Conservation (phyloP, 78 protist species). For the Dictyostelium citrinum region DNA sequence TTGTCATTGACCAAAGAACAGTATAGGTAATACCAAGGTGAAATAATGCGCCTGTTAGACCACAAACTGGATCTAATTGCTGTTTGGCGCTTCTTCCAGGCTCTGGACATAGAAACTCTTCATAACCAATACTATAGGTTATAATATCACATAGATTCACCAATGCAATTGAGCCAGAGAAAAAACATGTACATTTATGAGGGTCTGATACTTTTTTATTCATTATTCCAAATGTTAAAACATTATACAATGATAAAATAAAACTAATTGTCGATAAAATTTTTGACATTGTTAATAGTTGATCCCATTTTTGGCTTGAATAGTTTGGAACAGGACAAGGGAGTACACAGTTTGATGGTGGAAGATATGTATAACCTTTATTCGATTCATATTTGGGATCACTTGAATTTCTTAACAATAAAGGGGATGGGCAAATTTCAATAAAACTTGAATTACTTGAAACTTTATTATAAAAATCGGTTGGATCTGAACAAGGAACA, state of each 20-base stretch:
- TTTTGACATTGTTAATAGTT: slow-evolving; percentile 11
- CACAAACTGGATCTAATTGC: not conserved
- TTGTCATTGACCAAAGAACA: slow-evolving; percentile 47
- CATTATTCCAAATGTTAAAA: slow-evolving; percentile 18
- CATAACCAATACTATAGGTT: not conserved
- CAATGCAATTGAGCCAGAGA: not conserved
- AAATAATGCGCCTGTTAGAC: slow-evolving; percentile 18
- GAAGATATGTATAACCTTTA: not conserved
- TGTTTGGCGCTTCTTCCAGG: slow-evolving; percentile 13
- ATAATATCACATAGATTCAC: slow-evolving; percentile 33
- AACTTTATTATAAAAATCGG: not conserved
- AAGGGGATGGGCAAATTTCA: slow-evolving; percentile 1
- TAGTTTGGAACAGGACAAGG: slow-evolving; percentile 41
- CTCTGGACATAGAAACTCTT: slow-evolving; percentile 20
- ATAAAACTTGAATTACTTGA: not conserved
- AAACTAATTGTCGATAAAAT: slow-evolving; percentile 41
- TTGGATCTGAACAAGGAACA: not conserved
- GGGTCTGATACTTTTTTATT: not conserved
- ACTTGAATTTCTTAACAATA: not conserved
- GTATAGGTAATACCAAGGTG: not conserved
- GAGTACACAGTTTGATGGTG: slow-evolving; percentile 2
- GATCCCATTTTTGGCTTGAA: slow-evolving; percentile 5
- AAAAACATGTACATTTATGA: slow-evolving; percentile 10
- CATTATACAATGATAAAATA: not conserved
- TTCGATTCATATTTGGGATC: not conserved